Percentiles rank a stretch among this genome's conserved stretches.
phyloP scores from a whole-genome alignment of 352 stramenopile genomes.

The Phytophthora uliginosa region DNA sequence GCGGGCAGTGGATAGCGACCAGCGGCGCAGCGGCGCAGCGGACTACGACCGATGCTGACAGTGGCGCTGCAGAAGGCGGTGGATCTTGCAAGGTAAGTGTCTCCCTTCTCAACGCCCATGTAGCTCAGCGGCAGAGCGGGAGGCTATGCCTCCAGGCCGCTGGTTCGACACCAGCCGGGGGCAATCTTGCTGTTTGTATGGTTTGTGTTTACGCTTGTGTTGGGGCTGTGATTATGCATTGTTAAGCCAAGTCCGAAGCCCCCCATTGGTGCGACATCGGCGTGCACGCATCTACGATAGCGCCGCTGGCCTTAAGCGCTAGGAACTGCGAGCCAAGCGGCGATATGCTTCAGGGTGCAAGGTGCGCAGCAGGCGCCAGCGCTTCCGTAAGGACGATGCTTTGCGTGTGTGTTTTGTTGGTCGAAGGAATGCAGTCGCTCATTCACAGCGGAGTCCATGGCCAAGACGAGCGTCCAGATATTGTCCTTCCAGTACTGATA shows the following conservation, averaged over 20 bases:
- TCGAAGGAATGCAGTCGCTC: conserved; percentile 1
- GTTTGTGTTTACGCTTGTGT: neutral
- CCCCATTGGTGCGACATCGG: neutral
- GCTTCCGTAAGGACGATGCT: conserved; percentile 7
- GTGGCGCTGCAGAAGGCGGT: too few species aligned
- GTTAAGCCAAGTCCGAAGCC: neutral
- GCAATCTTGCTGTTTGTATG: neutral
- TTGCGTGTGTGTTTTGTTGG: neutral
- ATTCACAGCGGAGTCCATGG: conserved; percentile 3
- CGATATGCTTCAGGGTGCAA: conserved; percentile 8
- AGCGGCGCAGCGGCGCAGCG: neutral
- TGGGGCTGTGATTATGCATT: too few species aligned
- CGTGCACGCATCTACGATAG: neutral
- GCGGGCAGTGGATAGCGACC: too few species aligned
- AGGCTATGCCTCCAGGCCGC: too few species aligned
- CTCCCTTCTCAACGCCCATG: too few species aligned
- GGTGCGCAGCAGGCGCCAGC: neutral
- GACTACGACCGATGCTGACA: too few species aligned
- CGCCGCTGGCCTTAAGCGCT: neutral
- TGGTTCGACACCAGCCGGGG: neutral
- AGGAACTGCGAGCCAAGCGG: neutral
- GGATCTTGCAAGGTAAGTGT: too few species aligned
- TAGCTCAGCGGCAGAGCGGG: too few species aligned
- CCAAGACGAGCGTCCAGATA: neutral
- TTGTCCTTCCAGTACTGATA: conserved; percentile 5